Base-by-base conservation (phyloP, 306 rosid genomes). In the Medicago lupulina region DNA sequence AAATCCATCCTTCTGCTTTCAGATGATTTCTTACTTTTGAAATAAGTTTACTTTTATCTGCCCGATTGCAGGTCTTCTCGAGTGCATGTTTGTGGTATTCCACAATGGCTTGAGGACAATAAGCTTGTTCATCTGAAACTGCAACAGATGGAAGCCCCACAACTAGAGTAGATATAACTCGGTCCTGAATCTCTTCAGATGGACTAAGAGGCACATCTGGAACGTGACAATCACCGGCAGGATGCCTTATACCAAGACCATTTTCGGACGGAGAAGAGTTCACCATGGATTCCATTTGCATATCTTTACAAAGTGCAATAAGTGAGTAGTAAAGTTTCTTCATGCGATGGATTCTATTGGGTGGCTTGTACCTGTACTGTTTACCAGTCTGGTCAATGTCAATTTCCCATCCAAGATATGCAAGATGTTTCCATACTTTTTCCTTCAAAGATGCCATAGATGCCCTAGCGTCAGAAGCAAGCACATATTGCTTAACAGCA, bases 351-450 rank as follows among this genome's bases (percentile, higher is more conserved):
- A 10, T 25, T 58, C 58, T 28, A 53, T 68, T 55, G 28, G 90
- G 97, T 0, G 83, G 63, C 47, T 10, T 77, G 55, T 86, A 92
- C 73, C 80, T 72, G 77, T 47, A 54, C 13, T 7, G 14, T 28
- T 12, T 18, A 6, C 2, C 2, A 12, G 0, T 0, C 25, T 4
- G 34, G 40, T n/a, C 0, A 25, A 2, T 18, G 0, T 89, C 89
- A 76, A 90, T 82, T 81, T 87, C 73, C 96, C 97, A 91, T 62
- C 97, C 97, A 66, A 87, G 82, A 76, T 75, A 80, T n/a, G 47
- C 75, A 83, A 91, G 86, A 86, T 91, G 94, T 60, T 82, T 83
- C 63, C 34, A 72, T 40, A 76, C 74, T 66, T 80, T 53, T 15
- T 73, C 71, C 25, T 3, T 43, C 58, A 70, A 43, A 40, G 43